Percentiles rank a stretch among this genome's conserved stretches.
These are phyloP conservation scores for Termitomyces sp. DNA, from an alignment of 768 basidiomycete species.

Conservation along the genomic window DNA sequence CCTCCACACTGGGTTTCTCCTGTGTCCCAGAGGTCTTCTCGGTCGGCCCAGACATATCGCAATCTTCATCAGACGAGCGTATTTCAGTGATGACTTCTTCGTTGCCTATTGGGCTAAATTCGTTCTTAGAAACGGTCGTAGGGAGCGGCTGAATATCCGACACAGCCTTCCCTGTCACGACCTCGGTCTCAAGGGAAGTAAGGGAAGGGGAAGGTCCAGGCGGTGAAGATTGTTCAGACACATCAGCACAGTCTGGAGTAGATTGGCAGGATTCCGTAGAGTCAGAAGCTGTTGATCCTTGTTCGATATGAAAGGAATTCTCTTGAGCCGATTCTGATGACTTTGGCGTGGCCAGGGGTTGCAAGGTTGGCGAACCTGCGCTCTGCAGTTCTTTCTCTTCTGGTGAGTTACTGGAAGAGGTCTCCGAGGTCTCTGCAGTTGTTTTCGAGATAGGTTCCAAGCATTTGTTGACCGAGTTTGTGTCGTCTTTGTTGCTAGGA, in stretches of 20 bases:
- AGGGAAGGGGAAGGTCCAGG: not conserved
- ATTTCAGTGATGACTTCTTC: not conserved
- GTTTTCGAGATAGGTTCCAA: not conserved
- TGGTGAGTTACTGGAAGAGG: not conserved
- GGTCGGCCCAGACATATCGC: not conserved
- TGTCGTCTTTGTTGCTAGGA: not conserved
- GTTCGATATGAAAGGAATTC: not conserved
- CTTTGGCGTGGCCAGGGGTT: not conserved
- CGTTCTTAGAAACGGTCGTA: not conserved
- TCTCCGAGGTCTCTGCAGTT: not conserved
- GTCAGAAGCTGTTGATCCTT: not conserved
- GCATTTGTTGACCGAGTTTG: not conserved
- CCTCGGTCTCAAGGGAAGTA: not conserved
- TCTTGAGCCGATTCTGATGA: not conserved
- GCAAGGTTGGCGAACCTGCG: not conserved
- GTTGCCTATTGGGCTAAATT: not conserved
- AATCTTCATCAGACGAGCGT: not conserved
- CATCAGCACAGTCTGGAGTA: not conserved
- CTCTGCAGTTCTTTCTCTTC: not conserved
- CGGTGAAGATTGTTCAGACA: not conserved
- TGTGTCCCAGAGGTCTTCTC: not conserved
- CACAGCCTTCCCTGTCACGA: not conserved
- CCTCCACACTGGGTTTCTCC: conserved; percentile 38
- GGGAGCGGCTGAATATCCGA: not conserved
- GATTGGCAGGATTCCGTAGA: not conserved